Percentiles rank a stretch among this genome's conserved stretches.
Conservation (phyloP, 2,329 filamentous ascomycete genomes). For the Plectosphaerella plurivora region DNA sequence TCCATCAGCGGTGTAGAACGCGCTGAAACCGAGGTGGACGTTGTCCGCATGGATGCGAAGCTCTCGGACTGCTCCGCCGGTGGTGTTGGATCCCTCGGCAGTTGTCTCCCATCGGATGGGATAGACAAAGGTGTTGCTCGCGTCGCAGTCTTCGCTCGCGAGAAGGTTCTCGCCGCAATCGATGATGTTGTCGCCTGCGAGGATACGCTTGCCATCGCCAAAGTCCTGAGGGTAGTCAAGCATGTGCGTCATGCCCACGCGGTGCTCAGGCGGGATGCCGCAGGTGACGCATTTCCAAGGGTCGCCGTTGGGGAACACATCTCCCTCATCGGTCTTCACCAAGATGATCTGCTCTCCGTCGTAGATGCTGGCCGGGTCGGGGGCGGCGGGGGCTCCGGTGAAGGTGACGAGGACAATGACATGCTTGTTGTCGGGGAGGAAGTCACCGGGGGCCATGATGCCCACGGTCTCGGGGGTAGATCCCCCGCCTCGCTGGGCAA, state of each 20-base stretch:
- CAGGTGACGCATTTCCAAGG: slow-evolving; percentile 44
- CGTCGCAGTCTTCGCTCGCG: slow-evolving; percentile 26
- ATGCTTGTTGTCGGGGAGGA: slow-evolving; percentile 37
- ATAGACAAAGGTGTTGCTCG: slow-evolving; percentile 27
- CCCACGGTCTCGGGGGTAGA: slow-evolving; percentile 2
- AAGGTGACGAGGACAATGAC: slow-evolving; percentile 33
- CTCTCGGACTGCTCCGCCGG: slow-evolving; percentile 28
- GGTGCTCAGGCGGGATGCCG: slow-evolving; percentile 28
- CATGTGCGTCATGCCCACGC: slow-evolving; percentile 12
- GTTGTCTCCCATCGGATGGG: slow-evolving; percentile 30
- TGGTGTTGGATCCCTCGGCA: slow-evolving; percentile 15
- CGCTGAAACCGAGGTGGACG: slow-evolving; percentile 31
- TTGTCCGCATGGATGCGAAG: slow-evolving; percentile 36
- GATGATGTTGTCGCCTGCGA: slow-evolving; percentile 28
- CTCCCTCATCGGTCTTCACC: slow-evolving; percentile 36
- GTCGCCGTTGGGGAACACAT: slow-evolving; percentile 36
- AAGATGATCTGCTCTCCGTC: slow-evolving; percentile 34
- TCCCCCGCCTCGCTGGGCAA: slow-evolving; percentile 9
- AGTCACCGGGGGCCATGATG: slow-evolving; percentile 15
- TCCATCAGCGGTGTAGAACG: slow-evolving; percentile 15
- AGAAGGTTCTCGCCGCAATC: slow-evolving; percentile 30
- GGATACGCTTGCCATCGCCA: slow-evolving; percentile 26
- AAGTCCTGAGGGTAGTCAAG: slow-evolving; percentile 39
- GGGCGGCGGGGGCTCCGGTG: slow-evolving; percentile 32
- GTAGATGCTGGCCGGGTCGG: slow-evolving; percentile 35